Base-by-base conservation (phyloP, 2,329 filamentous ascomycete genomes). In the Xylariaceae sp. region DNA sequence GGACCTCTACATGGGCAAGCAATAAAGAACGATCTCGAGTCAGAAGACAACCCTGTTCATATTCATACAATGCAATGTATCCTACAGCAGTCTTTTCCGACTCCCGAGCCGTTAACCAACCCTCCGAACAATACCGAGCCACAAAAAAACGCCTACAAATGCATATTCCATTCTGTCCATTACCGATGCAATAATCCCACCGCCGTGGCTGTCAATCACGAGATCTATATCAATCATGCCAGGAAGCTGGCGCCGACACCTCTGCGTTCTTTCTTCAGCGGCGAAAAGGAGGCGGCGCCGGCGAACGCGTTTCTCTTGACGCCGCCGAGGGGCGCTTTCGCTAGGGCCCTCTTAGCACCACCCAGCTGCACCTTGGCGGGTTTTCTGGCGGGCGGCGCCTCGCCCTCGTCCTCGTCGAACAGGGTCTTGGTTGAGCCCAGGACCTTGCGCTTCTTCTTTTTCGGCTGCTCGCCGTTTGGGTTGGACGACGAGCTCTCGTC, bases 401-500 rank as follows among this genome's bases (percentile, higher is more conserved):
- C 83, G 10, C 73, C 84, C 4, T 79, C 81, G 7, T 89, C 88
- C 7, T 89, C 87, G 56, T 89, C 87, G 64, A 93, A 91, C 5
- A 95, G 70, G 2, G 85, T 89, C 61, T 85, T 84, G 46, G 82
- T 84, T 20, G 81, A 79, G 20, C 87, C 85, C 1, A 90, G 78
- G 4, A 91, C 75, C 73, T 91, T 93, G 60, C 89, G 84, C 77
- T 89, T 92, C 79, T 88, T 91, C 70, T 84, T 87, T 72, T 79
- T 83, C 6, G 72, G 75, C 61, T 80, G 56, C 23, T 70, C 61
- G 3, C 76, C 26, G 63, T 65, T 61, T 9, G 50, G 43, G 54
- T 57, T 55, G 19, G 65, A 60, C 20, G 62, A 57, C 10, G 57
- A 59, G 46, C 62, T 67, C 48, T 68, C 69, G 20, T 70, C 65